Evolutionary conservation across 176 grass and related monocot species (phyloP).

Genomic region (Lolium multiflorum): DNA sequence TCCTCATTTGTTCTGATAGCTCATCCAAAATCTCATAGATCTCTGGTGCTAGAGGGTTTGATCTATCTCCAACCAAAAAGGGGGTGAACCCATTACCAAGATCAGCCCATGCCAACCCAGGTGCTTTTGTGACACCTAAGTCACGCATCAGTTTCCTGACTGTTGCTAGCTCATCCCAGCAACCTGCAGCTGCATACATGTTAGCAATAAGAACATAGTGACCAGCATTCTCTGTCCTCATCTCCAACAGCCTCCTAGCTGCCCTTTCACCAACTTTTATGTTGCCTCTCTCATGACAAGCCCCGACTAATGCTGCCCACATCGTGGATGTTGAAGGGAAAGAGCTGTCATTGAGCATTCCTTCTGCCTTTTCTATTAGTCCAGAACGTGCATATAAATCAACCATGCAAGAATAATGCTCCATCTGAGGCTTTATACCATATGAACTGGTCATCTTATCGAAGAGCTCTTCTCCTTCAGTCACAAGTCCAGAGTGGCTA

Average conservation of each 20-base stretch:
- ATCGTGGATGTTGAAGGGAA: slow-evolving; percentile 59
- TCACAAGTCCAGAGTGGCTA: slow-evolving; percentile 71
- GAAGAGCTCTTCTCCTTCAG: slow-evolving; percentile 63
- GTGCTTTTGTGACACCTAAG: slow-evolving; percentile 61
- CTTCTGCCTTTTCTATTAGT: slow-evolving; percentile 62
- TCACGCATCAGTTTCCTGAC: slow-evolving; percentile 69
- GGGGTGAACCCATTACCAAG: slow-evolving; percentile 71
- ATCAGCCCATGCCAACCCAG: slow-evolving; percentile 71
- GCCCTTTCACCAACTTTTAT: slow-evolving; percentile 62
- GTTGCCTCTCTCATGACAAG: slow-evolving; percentile 62
- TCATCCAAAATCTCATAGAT: slow-evolving; percentile 65
- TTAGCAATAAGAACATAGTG: slow-evolving; percentile 82
- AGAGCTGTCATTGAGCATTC: slow-evolving; percentile 49
- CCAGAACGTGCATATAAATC: slow-evolving; percentile 66
- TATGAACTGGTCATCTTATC: slow-evolving; percentile 58
- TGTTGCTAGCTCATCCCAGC: slow-evolving; percentile 69
- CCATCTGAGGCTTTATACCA: slow-evolving; percentile 60
- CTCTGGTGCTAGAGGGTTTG: slow-evolving; percentile 59
- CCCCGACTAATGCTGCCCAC: slow-evolving; percentile 68
- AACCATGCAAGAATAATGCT: slow-evolving; percentile 68
- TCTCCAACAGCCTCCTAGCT: slow-evolving; percentile 76
- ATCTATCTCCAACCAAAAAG: slow-evolving; percentile 61
- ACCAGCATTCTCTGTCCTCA: slow-evolving; percentile 67
- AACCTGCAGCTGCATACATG: slow-evolving; percentile 69
- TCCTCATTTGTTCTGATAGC: slow-evolving; percentile 61